A percentile compares a stretch with the other conserved stretches of the same genome.
phyloP scores from a whole-genome alignment of 2,329 filamentous ascomycete genomes.

The Dendryphion nanum region DNA sequence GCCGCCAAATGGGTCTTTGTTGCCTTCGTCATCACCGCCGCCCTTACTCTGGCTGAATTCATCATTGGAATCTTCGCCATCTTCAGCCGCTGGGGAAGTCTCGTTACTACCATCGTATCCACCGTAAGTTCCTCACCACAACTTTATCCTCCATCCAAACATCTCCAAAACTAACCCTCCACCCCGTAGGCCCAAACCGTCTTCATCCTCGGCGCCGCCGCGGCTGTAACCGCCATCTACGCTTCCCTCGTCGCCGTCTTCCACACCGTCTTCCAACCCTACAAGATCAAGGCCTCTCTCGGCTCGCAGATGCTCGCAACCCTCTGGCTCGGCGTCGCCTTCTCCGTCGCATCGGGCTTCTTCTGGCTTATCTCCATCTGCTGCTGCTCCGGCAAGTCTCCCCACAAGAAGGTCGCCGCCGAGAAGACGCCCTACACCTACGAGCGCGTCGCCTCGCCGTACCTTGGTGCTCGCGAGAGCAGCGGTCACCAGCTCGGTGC shows the following conservation, averaged over 20 bases:
- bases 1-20: constrained; percentile 81
- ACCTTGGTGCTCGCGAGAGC: constrained; percentile 35
- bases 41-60: constrained; percentile 69
- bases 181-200: constrained; percentile 51
- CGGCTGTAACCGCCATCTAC: constrained; percentile 73
- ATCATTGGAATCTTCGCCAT: constrained; percentile 78
- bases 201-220: constrained; percentile 64
- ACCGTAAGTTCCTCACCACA: constrained; percentile 58
- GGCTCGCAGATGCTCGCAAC: constrained; percentile 68
- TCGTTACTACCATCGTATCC: constrained; percentile 76
- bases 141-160: constrained; percentile 36
- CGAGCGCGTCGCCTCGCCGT: constrained; percentile 52
- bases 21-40: constrained; percentile 72
- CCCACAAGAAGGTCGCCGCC: constrained; percentile 46
- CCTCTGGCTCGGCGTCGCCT: constrained; percentile 77
- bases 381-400: constrained; percentile 75
- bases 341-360: constrained; percentile 70
- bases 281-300: constrained; percentile 66
- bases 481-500: constrained; percentile 11
- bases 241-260: constrained; percentile 67
- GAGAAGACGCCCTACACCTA: constrained; percentile 64
- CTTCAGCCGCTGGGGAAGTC: constrained; percentile 78
- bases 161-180: constrained; percentile 11
- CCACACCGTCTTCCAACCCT: constrained; percentile 64
- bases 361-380: constrained; percentile 93